phyloP scores from a whole-genome alignment of 2,329 filamentous ascomycete genomes.

The Ophiostoma sp. region DNA sequence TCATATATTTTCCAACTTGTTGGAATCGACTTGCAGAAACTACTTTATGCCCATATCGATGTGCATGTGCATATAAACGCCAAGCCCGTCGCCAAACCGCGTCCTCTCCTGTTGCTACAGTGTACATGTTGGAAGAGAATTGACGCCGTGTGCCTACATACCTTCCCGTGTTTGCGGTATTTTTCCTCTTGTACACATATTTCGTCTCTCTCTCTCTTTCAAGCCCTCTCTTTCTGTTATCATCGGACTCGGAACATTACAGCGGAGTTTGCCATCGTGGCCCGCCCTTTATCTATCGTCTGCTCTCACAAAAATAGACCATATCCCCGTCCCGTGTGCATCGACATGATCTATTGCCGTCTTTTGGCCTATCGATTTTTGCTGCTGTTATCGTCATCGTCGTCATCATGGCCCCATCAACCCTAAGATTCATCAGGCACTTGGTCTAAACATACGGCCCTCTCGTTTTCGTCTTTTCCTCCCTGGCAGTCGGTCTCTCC shows the following conservation, averaged over 20 bases:
- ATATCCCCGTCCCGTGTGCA: slow-evolving; percentile 4
- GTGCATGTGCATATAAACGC: not conserved
- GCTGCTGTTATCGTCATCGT: not conserved
- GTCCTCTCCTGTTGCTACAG: not conserved
- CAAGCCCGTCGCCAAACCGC: not conserved
- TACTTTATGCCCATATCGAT: not conserved
- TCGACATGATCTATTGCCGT: not conserved
- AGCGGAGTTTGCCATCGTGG: not conserved
- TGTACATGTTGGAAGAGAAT: not conserved
- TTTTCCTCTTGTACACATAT: not conserved
- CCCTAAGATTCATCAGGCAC: not conserved
- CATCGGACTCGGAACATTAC: not conserved
- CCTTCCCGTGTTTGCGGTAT: not conserved
- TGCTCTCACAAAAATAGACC: not conserved
- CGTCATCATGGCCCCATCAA: not conserved
- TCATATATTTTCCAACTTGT: not conserved
- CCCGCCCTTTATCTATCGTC: not conserved
- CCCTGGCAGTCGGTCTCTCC: no score
- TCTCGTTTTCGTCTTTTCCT: no score
- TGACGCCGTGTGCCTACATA: not conserved
- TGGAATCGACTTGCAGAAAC: not conserved
- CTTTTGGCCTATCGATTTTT: not conserved
- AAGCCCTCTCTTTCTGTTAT: not conserved
- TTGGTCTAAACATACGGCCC: not conserved
- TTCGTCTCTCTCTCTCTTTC: not conserved